These are phyloP conservation scores for Bimuria novae-zelandiae DNA, from an alignment of 2,329 filamentous ascomycete species.

Conservation along the genomic window DNA sequence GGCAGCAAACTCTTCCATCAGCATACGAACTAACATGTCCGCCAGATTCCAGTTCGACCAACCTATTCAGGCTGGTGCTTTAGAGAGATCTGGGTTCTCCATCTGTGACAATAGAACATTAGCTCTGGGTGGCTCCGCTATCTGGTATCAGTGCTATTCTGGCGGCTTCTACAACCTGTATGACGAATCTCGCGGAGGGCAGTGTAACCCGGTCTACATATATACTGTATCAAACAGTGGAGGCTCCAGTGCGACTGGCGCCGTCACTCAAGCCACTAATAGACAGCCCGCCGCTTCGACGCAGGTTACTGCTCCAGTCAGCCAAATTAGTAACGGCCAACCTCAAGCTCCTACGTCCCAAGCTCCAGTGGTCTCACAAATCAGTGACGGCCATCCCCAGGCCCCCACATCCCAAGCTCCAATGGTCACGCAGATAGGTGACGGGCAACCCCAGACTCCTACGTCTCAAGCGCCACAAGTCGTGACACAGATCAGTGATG, in stretches of 20 bases:
- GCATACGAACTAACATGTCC: conserved; percentile 8
- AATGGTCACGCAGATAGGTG: conserved; percentile 17
- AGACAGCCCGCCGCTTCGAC: conserved; percentile 22
- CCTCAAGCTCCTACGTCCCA: conserved; percentile 21
- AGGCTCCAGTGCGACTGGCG: conserved; percentile 1
- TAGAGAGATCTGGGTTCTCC: conserved; percentile 75
- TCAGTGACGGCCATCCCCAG: conserved; percentile 22
- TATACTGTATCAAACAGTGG: conserved; percentile 11
- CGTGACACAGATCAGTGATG: conserved; percentile 13
- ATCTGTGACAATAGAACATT: conserved; percentile 70
- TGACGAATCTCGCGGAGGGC: conserved; percentile 68
- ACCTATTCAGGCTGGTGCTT: conserved; percentile 65
- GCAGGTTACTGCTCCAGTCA: conserved; percentile 10
- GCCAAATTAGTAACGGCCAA: conserved; percentile 35
- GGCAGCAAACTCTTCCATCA: background rate
- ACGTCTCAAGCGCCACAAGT: background rate
- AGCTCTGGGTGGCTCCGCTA: conserved; percentile 67
- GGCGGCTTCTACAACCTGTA: conserved; percentile 85
- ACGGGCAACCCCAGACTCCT: conserved; percentile 22
- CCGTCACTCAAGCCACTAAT: conserved; percentile 15
- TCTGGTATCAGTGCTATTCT: conserved; percentile 76
- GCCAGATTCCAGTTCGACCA: conserved; percentile 48
- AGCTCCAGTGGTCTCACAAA: conserved; percentile 13
- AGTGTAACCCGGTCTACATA: conserved; percentile 61
- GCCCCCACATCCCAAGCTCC: conserved; percentile 7